Evolutionary conservation across 257 asterid genomes (phyloP), one percentile per base, ranked within the genome.

Genomic region (Solanum chiquidenum): DNA sequence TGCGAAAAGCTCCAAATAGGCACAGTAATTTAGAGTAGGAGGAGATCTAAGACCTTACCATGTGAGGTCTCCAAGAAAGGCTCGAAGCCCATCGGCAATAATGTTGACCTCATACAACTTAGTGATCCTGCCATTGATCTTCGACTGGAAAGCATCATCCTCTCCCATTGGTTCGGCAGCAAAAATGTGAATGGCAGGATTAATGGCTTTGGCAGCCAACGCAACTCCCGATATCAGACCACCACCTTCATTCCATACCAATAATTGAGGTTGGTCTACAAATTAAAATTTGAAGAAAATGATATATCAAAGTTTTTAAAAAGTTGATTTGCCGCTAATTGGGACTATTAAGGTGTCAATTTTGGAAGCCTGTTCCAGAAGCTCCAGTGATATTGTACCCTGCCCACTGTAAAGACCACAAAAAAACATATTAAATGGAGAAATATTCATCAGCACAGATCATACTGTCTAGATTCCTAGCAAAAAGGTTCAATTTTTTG

Each of bases 111-210:
- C 95, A 1, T 95, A 89, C 79, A 95, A 86, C 83, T 91, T 94
- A 83, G 95, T 93, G 46, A 96, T 93, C 88, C 89, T 35, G 82
- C 97, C 98, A 38, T 94, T 89, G 69, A 91, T 90, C 88, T 94
- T 95, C 68, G 97, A 95, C 35, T 85, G 96, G 90, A 98, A 96
- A 60, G 98, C 96, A 91, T 96, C 99, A 52, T 95, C 94, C 18
- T 98, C 99, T 69, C 98, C 98, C 89, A 89, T 93, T 16, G 98
- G 98, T 91, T 96, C 97, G 6, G 97, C 98, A 83, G 98, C 98
- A 86, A 96, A 89, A 75, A 96, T 89, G 44, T 92, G 93, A 58
- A 94, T 90, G 58, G 93, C 71, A 23, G 98, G 98, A 64, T 95
- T 94, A 31, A 96, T 94, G 83, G 97, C 87, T 92, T 95, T 95